Evolutionary conservation across 225 moss, liverwort and hornwort species (phyloP), one percentile per base, ranked within the genome.

Genomic region (Sphagnum contortum): DNA sequence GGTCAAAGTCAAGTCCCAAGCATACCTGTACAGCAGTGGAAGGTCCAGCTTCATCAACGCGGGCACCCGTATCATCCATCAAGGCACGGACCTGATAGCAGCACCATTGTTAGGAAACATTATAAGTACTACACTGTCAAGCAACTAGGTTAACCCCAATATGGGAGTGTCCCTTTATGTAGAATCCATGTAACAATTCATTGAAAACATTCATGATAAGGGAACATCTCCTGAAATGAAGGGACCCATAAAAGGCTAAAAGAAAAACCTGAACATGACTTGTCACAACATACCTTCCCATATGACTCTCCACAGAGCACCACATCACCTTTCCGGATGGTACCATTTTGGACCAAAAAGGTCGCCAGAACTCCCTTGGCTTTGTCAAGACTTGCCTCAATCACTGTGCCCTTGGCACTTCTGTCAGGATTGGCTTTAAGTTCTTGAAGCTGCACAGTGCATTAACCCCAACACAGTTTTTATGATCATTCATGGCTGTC

Each of bases 11-110:
- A 46, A 54, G 9, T 8, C 59, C 59, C 13, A 0, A 13, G 50
- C 60, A 7, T 70, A 98, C 92, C 89, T 91, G 92, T 65, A 91
- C 93, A 65, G 96, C 96, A 66, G 85, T 89, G 46, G 96, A 98
- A 60, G 96, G 93, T 57, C 90, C 83, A 61, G 96, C 96, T 73
- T 86, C 79, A 7, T 89, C 87, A 49, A 92, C 96, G 56, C 70
- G 74, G 47, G 75, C 81, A 75, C 87, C 93, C 67, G 88, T 98
- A 75, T 91, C 85, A 64, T 93, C 90, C 77, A 87, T 80, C 69
- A 98, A 80, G 52, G 85, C 93, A 60, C 96, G 90, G 59, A 98
- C 96, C 96, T 98, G 79, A 47, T 3, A 69, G 48, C 61, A 69
- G 8, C 5, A 44, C 14, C 66, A 55, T 50, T 4, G 52, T 14